These are phyloP conservation scores for Saccharomycopsis selenospora DNA, from an alignment of 805 yeast species.

Conservation along the genomic window DNA sequence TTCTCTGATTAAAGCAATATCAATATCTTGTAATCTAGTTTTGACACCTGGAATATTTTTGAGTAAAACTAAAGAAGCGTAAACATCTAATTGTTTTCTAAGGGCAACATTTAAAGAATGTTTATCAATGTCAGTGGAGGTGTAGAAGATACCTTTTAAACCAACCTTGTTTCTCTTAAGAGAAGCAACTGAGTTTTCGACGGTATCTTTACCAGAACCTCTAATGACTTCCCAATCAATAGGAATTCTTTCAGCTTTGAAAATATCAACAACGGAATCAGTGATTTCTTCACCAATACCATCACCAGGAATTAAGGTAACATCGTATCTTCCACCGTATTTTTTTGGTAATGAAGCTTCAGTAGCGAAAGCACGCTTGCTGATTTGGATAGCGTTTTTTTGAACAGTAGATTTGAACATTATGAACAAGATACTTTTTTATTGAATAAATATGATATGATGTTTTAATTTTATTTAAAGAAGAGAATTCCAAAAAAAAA, in stretches of 20 bases:
- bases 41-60: constrained; percentile 92
- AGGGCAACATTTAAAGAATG: constrained; percentile 92
- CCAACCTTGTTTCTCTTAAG: constrained; percentile 95
- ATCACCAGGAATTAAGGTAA: constrained; percentile 95
- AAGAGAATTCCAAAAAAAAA: no score
- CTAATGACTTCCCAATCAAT: constrained; percentile 87
- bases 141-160: constrained; percentile 77
- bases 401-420: constrained; percentile 1
- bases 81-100: constrained; percentile 93
- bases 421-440: no score
- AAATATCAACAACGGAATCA: constrained; percentile 85
- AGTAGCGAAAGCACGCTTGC: constrained; percentile 39
- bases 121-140: constrained; percentile 64
- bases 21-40: constrained; percentile 81
- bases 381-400: constrained; percentile 7
- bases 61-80: constrained; percentile 90
- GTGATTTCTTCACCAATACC: constrained; percentile 97
- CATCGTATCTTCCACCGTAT: constrained; percentile 91
- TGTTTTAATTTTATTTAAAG: no score
- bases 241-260: constrained; percentile 81
- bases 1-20: constrained; percentile 93
- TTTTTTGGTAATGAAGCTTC: constrained; percentile 72
- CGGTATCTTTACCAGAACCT: constrained; percentile 54
- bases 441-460: background rate
- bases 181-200: constrained; percentile 80